A percentile compares a stretch with the other conserved stretches of the same genome.
These are phyloP conservation scores for Syncephalastrum racemosum DNA, from an alignment of 371 early-diverging fungal genomes.

Conservation along the genomic window DNA sequence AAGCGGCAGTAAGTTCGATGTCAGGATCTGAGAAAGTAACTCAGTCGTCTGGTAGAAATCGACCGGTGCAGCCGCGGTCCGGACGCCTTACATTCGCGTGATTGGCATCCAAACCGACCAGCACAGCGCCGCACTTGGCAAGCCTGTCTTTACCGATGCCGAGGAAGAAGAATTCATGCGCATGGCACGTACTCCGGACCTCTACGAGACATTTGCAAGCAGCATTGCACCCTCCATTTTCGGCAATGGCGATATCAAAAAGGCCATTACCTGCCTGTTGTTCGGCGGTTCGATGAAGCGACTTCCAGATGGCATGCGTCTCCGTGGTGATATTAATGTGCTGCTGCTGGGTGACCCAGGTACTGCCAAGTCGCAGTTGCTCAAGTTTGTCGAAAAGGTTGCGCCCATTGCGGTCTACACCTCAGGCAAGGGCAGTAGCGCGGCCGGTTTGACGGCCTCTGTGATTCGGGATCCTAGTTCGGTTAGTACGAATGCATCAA, in stretches of 20 bases:
- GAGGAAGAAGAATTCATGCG: conserved; percentile 91
- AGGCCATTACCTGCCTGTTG: conserved; percentile 95
- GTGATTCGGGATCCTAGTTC: conserved; percentile 91
- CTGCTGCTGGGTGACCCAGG: conserved; percentile 99
- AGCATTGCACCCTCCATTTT: conserved; percentile 98
- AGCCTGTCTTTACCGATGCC: conserved; percentile 80
- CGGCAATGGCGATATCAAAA: conserved; percentile 97
- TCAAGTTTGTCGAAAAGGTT: conserved; percentile 98
- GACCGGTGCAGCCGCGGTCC: conserved; percentile 81
- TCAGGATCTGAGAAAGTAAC: not conserved
- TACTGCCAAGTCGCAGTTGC: conserved; percentile 98
- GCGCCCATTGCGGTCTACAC: conserved; percentile 98
- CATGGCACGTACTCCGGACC: conserved; percentile 84
- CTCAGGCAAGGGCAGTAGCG: conserved; percentile 97
- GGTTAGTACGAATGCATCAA: conserved; percentile 43
- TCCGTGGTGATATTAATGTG: conserved; percentile 99
- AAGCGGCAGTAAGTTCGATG: conserved; percentile 37
- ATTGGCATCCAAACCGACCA: conserved; percentile 88
- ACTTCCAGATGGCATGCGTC: conserved; percentile 94
- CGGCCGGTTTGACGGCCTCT: conserved; percentile 99
- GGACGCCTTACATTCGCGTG: conserved; percentile 91
- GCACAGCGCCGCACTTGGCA: conserved; percentile 69
- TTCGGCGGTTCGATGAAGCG: conserved; percentile 98
- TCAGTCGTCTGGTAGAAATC: conserved; percentile 31
- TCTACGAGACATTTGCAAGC: conserved; percentile 86